Evolutionary conservation across 2,329 filamentous ascomycete species (phyloP).

Genomic region (Dendrostoma leiphaemia): DNA sequence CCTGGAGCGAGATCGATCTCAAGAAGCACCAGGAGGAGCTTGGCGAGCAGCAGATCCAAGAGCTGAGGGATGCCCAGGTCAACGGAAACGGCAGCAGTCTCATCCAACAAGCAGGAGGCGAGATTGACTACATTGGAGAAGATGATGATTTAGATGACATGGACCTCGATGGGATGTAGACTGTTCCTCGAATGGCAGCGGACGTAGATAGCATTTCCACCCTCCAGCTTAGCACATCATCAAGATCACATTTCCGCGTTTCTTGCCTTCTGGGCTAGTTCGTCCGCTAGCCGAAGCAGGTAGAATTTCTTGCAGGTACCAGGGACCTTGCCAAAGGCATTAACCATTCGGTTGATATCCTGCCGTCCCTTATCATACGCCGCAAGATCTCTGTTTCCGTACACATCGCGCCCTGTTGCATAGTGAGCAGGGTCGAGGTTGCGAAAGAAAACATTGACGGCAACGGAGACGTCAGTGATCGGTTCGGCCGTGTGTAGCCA

Average conservation of each 20-base stretch:
- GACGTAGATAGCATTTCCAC: background rate
- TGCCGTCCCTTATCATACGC: constrained; percentile 79
- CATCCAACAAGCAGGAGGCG: constrained; percentile 15
- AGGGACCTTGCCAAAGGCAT: constrained; percentile 64
- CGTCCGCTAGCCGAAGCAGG: constrained; percentile 66
- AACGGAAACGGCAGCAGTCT: constrained; percentile 12
- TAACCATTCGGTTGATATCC: constrained; percentile 66
- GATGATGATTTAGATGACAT: constrained; percentile 55
- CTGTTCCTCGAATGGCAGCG: background rate
- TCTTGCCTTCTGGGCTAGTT: constrained; percentile 43
- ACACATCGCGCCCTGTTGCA: constrained; percentile 75
- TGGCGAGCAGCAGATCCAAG: constrained; percentile 65
- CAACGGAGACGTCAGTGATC: constrained; percentile 60
- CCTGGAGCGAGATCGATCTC: constrained; percentile 82
- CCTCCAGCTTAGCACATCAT: background rate
- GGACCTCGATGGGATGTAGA: constrained; percentile 31
- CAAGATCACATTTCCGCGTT: background rate
- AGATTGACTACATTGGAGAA: constrained; percentile 49
- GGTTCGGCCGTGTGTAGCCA: constrained; percentile 79
- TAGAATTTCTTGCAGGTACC: constrained; percentile 72
- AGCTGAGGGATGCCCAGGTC: constrained; percentile 46
- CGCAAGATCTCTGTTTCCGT: constrained; percentile 81
- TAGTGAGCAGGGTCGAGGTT: constrained; percentile 63
- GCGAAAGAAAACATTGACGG: constrained; percentile 88
- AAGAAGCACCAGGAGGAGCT: constrained; percentile 74